Percentiles rank a stretch among this genome's conserved stretches.
phyloP scores from a whole-genome alignment of 257 asterid species.

The Avicennia marina region DNA sequence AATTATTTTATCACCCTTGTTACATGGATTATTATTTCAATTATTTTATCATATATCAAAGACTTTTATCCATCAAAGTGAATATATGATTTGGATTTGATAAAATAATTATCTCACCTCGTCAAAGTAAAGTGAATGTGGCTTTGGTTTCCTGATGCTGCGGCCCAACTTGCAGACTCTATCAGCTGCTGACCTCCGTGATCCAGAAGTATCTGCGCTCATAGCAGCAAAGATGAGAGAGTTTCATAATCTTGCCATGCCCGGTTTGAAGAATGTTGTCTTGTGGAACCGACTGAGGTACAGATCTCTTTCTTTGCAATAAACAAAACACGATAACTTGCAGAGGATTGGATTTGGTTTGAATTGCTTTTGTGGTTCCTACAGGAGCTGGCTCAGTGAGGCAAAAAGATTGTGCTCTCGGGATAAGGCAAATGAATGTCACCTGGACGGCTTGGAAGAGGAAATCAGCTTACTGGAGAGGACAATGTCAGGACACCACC shows the following conservation, averaged over 20 bases:
- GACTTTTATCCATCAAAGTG: not conserved
- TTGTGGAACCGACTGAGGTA: conserved; percentile 92
- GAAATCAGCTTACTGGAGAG: conserved; percentile 55
- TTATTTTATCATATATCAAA: too few relatives aligned
- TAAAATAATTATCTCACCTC: not conserved
- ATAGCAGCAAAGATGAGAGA: conserved; percentile 70
- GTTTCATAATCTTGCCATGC: conserved; percentile 76
- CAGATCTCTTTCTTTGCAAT: not conserved
- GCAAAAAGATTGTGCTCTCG: conserved; percentile 54
- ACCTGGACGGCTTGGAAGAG: conserved; percentile 40
- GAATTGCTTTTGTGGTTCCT: not conserved
- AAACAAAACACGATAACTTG: not conserved
- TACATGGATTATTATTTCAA: too few relatives aligned
- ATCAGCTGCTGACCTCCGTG: conserved; percentile 73
- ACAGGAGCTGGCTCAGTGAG: conserved; percentile 73
- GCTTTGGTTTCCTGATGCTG: not conserved
- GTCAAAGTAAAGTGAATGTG: not conserved
- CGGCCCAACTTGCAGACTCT: conserved; percentile 52
- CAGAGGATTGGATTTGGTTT: not conserved
- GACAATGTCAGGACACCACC: conserved; percentile 37
- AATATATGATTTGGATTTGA: not conserved
- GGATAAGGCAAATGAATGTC: conserved; percentile 45
- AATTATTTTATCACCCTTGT: too few relatives aligned
- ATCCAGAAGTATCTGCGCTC: conserved; percentile 48
- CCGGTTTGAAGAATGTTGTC: conserved; percentile 41